Evolutionary conservation across 1,284 basidiomycete species (phyloP), one percentile per base, ranked within the genome.

Genomic region (Apiotrichum sp.): DNA sequence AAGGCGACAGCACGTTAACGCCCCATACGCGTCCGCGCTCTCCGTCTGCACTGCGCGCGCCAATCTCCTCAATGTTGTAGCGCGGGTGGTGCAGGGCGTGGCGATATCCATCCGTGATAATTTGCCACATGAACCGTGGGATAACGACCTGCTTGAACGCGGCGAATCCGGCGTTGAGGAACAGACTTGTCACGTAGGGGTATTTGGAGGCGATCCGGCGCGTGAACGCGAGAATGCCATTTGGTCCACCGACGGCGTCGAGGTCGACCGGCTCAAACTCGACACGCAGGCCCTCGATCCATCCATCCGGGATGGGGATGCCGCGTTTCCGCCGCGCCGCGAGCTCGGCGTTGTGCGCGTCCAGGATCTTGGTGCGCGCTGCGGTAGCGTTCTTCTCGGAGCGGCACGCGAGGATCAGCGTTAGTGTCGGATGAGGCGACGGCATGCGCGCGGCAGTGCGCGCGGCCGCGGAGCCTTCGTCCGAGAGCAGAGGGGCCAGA

Each of bases 11-110:
- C 29, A 91, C 79, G 65, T 93, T 93, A 54, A 84, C 86, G 66
- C 92, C 87, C 88, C 88, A 95, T 7, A 87, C 82, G 78, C 80
- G 84, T 0, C 91, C 91, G 0, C 91, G 73, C 22, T 86, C 83
- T 56, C 93, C 89, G 16, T 77, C 75, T 0, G 78, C 73, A 59
- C 83, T 88, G 56, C 81, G 66, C 52, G 84, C 80, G 1, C 88
- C 89, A 7, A 68, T 71, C 14, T 77, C 71, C 69, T 93, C 88
- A 0, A 79, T 64, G 63, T 87, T 83, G 73, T 76, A 90, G 31
- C 65, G 67, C 0, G 89, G 88, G 9, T 78, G 65, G 8, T 84
- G 85, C 41, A 88, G 69, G 0, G 69, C 68, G 7, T 70, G 68
- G 36, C 84, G 63, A 34, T 59, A 44, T 1, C 73, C 71, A 46